These are phyloP conservation scores for Suillus subluteus DNA, from an alignment of 768 basidiomycete genomes.

Conservation along the genomic window DNA sequence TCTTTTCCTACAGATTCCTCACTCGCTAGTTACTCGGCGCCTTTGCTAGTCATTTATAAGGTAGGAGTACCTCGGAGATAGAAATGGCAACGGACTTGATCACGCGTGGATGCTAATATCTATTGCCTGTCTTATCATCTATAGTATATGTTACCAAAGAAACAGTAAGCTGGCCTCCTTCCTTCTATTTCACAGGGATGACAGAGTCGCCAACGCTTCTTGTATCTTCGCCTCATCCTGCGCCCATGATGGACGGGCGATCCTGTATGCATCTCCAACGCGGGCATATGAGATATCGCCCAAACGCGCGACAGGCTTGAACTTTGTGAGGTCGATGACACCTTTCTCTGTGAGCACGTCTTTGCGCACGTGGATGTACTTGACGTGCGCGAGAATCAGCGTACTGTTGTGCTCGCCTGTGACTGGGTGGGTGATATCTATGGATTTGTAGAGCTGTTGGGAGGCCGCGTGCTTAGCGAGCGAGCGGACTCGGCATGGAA, in stretches of 20 bases:
- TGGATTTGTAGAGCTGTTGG: constrained; percentile 38
- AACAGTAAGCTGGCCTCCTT: background rate
- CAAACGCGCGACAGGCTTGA: constrained; percentile 40
- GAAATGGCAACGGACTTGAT: background rate
- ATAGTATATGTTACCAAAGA: background rate
- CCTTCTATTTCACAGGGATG: background rate
- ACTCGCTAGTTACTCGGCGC: too few species aligned
- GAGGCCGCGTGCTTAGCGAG: constrained; percentile 6
- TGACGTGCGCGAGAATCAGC: constrained; percentile 42
- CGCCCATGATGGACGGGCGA: constrained; percentile 27
- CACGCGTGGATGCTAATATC: background rate
- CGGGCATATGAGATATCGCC: constrained; percentile 44
- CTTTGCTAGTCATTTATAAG: too few species aligned
- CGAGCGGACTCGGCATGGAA: background rate
- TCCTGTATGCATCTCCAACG: constrained; percentile 32
- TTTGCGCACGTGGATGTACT: constrained; percentile 45
- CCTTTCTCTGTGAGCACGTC: constrained; percentile 41
- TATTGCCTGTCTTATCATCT: background rate
- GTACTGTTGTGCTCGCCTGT: constrained; percentile 30
- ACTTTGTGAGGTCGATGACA: constrained; percentile 38
- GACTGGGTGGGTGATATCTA: constrained; percentile 37
- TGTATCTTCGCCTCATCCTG: constrained; percentile 20
- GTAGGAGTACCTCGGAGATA: background rate
- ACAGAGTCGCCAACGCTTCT: constrained; percentile 12
- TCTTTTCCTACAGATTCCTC: too few species aligned